phyloP scores from a whole-genome alignment of 2,329 filamentous ascomycete genomes.

The Cladosporium oxysporum region DNA sequence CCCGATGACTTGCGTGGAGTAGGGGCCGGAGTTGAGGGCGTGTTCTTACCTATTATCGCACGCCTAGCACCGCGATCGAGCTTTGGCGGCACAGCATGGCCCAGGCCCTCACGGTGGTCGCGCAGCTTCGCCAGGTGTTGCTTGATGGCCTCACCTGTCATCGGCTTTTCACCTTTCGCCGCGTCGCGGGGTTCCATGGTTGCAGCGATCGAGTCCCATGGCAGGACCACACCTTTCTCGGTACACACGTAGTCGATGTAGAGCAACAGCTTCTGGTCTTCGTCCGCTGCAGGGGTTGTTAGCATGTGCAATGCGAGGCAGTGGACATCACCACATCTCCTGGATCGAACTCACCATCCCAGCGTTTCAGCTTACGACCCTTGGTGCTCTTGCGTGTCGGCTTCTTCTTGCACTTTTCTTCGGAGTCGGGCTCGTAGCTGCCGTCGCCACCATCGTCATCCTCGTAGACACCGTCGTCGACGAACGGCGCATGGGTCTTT shows the following conservation, averaged over 20 bases:
- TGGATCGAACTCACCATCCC: constrained; percentile 30
- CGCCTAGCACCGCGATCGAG: constrained; percentile 20
- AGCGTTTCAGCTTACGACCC: constrained; percentile 33
- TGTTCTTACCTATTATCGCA: not conserved
- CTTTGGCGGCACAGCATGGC: constrained; percentile 28
- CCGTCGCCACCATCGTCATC: not conserved
- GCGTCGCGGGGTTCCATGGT: constrained; percentile 22
- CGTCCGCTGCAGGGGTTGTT: constrained; percentile 25
- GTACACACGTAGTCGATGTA: constrained; percentile 28
- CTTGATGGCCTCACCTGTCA: constrained; percentile 30
- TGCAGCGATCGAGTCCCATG: constrained; percentile 28
- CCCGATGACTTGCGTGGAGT: not conserved
- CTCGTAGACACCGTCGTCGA: not conserved
- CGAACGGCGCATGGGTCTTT: not conserved
- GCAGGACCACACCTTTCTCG: constrained; percentile 25
- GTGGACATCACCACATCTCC: not conserved
- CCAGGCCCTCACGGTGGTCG: constrained; percentile 23
- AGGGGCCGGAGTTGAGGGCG: not conserved
- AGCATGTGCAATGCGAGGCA: not conserved
- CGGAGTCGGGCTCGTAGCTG: not conserved
- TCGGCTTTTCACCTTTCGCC: not conserved
- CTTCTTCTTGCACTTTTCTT: constrained; percentile 2
- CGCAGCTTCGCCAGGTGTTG: constrained; percentile 35
- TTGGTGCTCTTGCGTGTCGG: constrained; percentile 26
- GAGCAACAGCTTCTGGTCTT: constrained; percentile 33